Evolutionary conservation across 2,329 filamentous ascomycete genomes (phyloP), one percentile per base, ranked within the genome.

Genomic region (Aureobasidium mangrovei): DNA sequence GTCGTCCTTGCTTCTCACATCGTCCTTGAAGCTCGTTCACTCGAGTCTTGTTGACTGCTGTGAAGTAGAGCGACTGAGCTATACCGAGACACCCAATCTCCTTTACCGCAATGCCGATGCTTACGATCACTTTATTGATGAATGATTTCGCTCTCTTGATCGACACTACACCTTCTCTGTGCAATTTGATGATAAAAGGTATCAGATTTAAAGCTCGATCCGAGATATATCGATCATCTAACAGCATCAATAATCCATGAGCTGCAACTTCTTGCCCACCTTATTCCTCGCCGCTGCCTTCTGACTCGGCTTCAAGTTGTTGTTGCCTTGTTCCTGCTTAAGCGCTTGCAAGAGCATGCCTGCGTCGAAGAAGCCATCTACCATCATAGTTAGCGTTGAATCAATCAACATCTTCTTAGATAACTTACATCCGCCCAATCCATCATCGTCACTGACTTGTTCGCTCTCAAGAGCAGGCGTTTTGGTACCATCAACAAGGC

Each of bases 291-390:
- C 78, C 4, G 77, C 78, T 8, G 82, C 82, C 55, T 80, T 75
- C 58, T 82, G 78, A 41, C 70, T 73, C 2, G 71, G 66, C 33
- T 61, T 64, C 52, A 81, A 77, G 4, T 74, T 18, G 68, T 3
- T 72, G 75, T 55, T 82, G 9, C 27, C 77, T 12, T 79, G 78
- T 48, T 85, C 80, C 2, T 84, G 85, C 67, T 91, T 91, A 56
- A 95, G 81, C 1, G 90, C 89, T 68, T 94, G 88, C 27, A 93
- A 77, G 4, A 96, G 80, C 89, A 96, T 95, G 10, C 91, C 91
- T 0, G 91, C 90, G 67, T 97, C 91, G 72, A 97, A 97, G 76
- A 97, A 96, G 32, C 91, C 91, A 75, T 96, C 91, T 95, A 18
- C 18, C 18, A 18, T 18, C 18, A 18, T 18, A 18, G 18, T 18